A percentile compares a stretch with the other conserved stretches of the same genome.
These are phyloP conservation scores for Castanopsis chinensis DNA, from an alignment of 306 rosid genomes.

Conservation along the genomic window DNA sequence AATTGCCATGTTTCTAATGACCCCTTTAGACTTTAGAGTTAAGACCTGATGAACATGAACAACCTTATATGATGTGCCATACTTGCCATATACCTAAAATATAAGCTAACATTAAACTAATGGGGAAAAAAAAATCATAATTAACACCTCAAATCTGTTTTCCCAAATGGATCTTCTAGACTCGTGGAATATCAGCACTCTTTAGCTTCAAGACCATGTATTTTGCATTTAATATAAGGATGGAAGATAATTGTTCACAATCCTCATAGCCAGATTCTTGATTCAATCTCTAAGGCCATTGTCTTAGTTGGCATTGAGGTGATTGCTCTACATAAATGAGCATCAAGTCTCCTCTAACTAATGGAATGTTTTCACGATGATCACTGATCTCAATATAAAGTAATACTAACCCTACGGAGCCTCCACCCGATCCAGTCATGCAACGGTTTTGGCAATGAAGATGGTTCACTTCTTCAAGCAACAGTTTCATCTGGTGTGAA, in stretches of 20 bases:
- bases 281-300: neutral
- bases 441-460: slow-evolving; percentile 79
- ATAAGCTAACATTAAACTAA: neutral
- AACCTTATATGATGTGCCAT: neutral
- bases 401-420: slow-evolving; percentile 85
- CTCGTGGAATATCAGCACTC: neutral
- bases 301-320: neutral
- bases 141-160: neutral
- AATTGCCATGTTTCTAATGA: neutral
- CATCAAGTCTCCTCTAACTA: neutral
- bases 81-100: neutral
- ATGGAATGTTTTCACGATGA: slow-evolving; percentile 3
- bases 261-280: neutral
- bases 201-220: neutral
- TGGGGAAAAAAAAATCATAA: neutral
- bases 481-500: slow-evolving; percentile 62
- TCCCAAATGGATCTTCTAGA: neutral
- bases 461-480: slow-evolving; percentile 79
- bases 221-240: neutral
- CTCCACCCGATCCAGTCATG: slow-evolving; percentile 95
- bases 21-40: neutral
- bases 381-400: slow-evolving; percentile 24
- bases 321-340: neutral
- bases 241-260: neutral
- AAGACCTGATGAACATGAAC: slow-evolving; percentile 10